Evolutionary conservation across 257 asterid genomes (phyloP).

Genomic region (Ilex aquifolium): DNA sequence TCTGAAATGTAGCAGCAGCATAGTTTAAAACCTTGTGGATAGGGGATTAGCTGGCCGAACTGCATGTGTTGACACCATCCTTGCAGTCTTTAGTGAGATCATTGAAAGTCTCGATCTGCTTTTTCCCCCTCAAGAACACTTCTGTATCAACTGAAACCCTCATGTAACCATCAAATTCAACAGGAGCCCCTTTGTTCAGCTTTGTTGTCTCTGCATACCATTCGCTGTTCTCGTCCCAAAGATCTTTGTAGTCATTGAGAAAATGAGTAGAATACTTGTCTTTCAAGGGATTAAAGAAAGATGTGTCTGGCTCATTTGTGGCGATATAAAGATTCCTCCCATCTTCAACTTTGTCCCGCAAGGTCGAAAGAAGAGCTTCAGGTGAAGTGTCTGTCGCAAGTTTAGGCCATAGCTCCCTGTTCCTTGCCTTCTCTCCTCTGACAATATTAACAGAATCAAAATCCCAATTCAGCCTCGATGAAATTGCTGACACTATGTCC

Average conservation of each 20-base stretch:
- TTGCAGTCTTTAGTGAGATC: slow-evolving; percentile 79
- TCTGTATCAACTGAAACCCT: slow-evolving; percentile 67
- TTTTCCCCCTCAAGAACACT: slow-evolving; percentile 65
- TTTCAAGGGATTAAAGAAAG: slow-evolving; percentile 64
- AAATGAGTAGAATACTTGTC: slow-evolving; percentile 63
- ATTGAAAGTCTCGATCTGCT: slow-evolving; percentile 75
- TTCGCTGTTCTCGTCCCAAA: slow-evolving; percentile 66
- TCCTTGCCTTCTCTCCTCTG: slow-evolving; percentile 60
- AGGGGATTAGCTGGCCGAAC: slow-evolving; percentile 31
- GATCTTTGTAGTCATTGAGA: slow-evolving; percentile 62
- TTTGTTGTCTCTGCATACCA: slow-evolving; percentile 67
- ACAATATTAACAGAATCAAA: slow-evolving; percentile 66
- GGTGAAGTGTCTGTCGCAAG: slow-evolving; percentile 62
- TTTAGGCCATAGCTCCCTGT: slow-evolving; percentile 63
- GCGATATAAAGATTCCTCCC: slow-evolving; percentile 67
- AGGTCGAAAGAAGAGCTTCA: slow-evolving; percentile 37
- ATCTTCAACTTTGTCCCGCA: slow-evolving; percentile 38
- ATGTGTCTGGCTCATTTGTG: slow-evolving; percentile 41
- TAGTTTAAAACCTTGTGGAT: not conserved
- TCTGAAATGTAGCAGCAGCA: slow-evolving; percentile 1
- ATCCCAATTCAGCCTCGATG: slow-evolving; percentile 66
- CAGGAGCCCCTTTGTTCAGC: slow-evolving; percentile 58
- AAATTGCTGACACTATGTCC: slow-evolving; percentile 57
- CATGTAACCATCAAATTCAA: slow-evolving; percentile 89
- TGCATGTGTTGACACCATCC: slow-evolving; percentile 66